A percentile compares a stretch with the other conserved stretches of the same genome.
Conservation (phyloP, 768 basidiomycete genomes). For the Tricholoma saponaceum region DNA sequence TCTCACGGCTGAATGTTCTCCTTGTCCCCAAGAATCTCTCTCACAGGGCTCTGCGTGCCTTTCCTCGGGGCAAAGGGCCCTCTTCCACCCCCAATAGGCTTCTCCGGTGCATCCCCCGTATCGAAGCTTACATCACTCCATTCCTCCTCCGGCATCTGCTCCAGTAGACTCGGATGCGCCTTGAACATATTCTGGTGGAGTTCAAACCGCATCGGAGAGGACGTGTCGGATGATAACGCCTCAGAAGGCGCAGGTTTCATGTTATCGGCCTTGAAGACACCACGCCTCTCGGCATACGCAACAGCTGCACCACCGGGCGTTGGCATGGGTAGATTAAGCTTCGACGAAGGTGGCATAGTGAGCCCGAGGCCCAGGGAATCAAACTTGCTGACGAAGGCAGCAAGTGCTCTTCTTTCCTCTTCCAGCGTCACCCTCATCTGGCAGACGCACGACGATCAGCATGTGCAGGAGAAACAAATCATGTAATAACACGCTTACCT, state of each 20-base stretch:
- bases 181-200: conserved; percentile 12
- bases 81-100: conserved; percentile 8
- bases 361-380: conserved; percentile 62
- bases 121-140: conserved; percentile 55
- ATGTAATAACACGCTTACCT: conserved; percentile 39
- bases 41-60: conserved; percentile 18
- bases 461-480: background rate
- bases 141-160: conserved; percentile 56
- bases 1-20: conserved; percentile 37
- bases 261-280: no score
- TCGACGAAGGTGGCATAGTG: no score
- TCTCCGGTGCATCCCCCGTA: conserved; percentile 20
- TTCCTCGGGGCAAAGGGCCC: no score
- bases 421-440: conserved; percentile 63
- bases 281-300: no score
- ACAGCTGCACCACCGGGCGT: conserved; percentile 54
- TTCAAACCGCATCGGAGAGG: background rate
- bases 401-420: conserved; percentile 72
- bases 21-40: conserved; percentile 45
- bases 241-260: conserved; percentile 22
- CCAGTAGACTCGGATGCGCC: conserved; percentile 44
- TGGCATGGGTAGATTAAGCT: conserved; percentile 41
- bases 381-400: conserved; percentile 79
- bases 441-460: background rate
- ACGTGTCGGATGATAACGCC: conserved; percentile 3